These are phyloP conservation scores for Barnettozyma populi DNA, from an alignment of 805 yeast species.

Conservation along the genomic window DNA sequence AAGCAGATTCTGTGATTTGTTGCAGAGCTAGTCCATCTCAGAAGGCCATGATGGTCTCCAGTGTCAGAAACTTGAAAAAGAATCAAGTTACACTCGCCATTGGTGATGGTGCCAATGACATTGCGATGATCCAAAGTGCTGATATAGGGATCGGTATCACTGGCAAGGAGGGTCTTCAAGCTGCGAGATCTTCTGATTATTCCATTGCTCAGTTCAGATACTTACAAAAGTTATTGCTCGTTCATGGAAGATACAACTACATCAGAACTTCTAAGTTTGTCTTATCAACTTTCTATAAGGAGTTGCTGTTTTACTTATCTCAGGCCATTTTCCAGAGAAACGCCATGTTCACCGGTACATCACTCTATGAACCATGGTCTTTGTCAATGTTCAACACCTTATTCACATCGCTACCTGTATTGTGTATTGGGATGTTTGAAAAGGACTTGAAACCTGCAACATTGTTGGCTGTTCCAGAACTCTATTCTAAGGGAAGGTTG, in stretches of 20 bases:
- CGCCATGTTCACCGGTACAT: slow-evolving; percentile 87
- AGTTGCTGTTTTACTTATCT: slow-evolving; percentile 79
- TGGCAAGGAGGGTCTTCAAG: slow-evolving; percentile 95
- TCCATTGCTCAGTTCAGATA: slow-evolving; percentile 93
- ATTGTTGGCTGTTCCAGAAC: slow-evolving; percentile 83
- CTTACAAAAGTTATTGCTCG: slow-evolving; percentile 73
- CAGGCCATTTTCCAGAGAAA: slow-evolving; percentile 84
- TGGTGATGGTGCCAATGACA: slow-evolving; percentile 99
- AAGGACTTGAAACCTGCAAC: slow-evolving; percentile 87
- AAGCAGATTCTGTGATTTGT: slow-evolving; percentile 85
- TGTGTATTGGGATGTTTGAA: slow-evolving; percentile 93
- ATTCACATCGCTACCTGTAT: slow-evolving; percentile 87
- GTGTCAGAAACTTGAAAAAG: slow-evolving; percentile 67
- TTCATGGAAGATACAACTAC: slow-evolving; percentile 95
- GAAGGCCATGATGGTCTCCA: slow-evolving; percentile 82
- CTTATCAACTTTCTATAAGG: slow-evolving; percentile 91
- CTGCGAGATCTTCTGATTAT: slow-evolving; percentile 91
- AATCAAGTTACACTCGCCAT: slow-evolving; percentile 83
- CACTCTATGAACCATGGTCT: slow-evolving; percentile 93
- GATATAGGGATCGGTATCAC: slow-evolving; percentile 97
- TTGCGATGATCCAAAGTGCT: slow-evolving; percentile 98
- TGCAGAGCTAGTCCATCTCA: slow-evolving; percentile 98
- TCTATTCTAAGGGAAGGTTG: slow-evolving; percentile 71
- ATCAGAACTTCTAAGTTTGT: slow-evolving; percentile 89
- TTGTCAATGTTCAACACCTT: slow-evolving; percentile 94